Percentiles rank a stretch among this genome's conserved stretches.
These are phyloP conservation scores for Trichosanthes truncata DNA, from an alignment of 306 rosid genomes.

Conservation along the genomic window DNA sequence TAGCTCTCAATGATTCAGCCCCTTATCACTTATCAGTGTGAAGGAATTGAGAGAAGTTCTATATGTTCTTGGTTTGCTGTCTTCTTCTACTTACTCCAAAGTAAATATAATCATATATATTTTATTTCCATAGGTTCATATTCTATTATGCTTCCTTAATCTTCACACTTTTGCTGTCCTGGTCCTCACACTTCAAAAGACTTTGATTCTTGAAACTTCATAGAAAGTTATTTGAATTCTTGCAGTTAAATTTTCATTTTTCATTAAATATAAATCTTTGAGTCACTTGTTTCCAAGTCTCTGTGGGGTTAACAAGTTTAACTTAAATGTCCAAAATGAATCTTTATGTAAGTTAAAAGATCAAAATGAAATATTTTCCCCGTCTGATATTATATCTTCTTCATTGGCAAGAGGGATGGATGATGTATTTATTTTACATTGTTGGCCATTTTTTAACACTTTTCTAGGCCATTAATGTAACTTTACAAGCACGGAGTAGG, in stretches of 20 bases:
- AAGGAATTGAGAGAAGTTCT: slow-evolving; percentile 48
- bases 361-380: too few relatives aligned
- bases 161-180: neutral
- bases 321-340: too few relatives aligned
- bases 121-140: neutral
- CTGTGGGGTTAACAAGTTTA: too few relatives aligned
- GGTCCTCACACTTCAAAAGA: neutral
- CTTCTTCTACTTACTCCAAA: slow-evolving; percentile 45
- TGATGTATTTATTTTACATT: too few relatives aligned
- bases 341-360: too few relatives aligned
- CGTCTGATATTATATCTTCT: too few relatives aligned
- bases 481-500: too few relatives aligned
- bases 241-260: neutral
- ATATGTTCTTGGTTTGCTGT: slow-evolving; percentile 46
- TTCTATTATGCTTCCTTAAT: neutral
- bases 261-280: neutral
- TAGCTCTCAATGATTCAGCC: slow-evolving; percentile 47
- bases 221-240: neutral
- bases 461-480: too few relatives aligned
- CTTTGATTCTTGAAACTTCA: neutral
- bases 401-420: too few relatives aligned
- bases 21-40: slow-evolving; percentile 45
- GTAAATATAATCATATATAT: slow-evolving; percentile 30
- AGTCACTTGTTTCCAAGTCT: neutral
- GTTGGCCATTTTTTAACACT: too few relatives aligned